Percentiles rank a stretch among this genome's conserved stretches.
These are phyloP conservation scores for Hyphopichia wangnamkhiaoensis DNA, from an alignment of 1,139 yeast genomes.

Conservation along the genomic window DNA sequence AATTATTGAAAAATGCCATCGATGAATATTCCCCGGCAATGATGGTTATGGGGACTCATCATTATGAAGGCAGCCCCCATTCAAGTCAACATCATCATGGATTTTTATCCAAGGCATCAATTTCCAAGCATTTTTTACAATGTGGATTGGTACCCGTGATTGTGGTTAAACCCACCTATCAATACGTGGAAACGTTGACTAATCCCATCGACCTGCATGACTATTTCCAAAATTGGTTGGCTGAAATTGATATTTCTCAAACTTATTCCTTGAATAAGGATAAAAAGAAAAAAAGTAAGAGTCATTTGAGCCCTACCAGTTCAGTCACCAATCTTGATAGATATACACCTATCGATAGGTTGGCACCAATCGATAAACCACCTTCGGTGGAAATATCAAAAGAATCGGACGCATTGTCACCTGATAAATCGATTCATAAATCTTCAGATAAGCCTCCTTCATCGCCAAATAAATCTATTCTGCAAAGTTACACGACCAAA, in stretches of 20 bases:
- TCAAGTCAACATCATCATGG: constrained; percentile 49
- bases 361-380: too few species aligned
- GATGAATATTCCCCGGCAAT: constrained; percentile 65
- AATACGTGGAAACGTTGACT: constrained; percentile 28
- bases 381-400: constrained; percentile 11
- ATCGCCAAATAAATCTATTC: not conserved
- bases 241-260: constrained; percentile 21
- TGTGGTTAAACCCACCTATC: constrained; percentile 60
- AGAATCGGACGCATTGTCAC: constrained; percentile 8
- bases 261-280: too few species aligned
- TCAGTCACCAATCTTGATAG: too few species aligned
- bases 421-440: not conserved
- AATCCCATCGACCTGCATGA: constrained; percentile 27
- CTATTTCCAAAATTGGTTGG: constrained; percentile 36
- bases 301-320: too few species aligned
- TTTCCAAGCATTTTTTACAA: constrained; percentile 65
- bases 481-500: constrained; percentile 2
- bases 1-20: constrained; percentile 53
- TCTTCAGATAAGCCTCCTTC: not conserved
- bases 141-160: constrained; percentile 70
- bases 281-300: constrained; percentile 18
- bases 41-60: constrained; percentile 65
- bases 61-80: constrained; percentile 27
- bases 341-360: too few species aligned
- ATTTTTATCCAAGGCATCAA: constrained; percentile 45